Percentiles rank a stretch among this genome's conserved stretches.
Evolutionary conservation across 768 basidiomycete genomes (phyloP).

Genomic region (Boletus vinaceobasis): DNA sequence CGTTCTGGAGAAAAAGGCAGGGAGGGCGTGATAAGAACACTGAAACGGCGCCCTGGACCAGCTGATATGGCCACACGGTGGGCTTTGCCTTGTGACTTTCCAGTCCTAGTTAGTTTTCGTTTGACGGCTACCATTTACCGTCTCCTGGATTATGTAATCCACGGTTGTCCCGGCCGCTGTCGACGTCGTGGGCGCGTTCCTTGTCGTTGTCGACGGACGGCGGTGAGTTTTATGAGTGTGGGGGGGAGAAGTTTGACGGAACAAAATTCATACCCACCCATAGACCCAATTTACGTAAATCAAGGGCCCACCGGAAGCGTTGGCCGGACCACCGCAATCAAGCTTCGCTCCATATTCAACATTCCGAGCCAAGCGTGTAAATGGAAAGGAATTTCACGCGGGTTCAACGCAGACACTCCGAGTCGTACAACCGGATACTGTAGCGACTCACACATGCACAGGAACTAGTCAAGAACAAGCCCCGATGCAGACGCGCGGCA

Average conservation of each 20-base stretch:
- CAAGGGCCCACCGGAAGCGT: neutral
- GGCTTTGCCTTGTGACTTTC: slow-evolving; percentile 1
- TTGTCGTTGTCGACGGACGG: neutral
- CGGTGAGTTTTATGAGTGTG: neutral
- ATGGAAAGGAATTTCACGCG: neutral
- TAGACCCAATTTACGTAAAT: neutral
- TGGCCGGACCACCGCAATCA: no score
- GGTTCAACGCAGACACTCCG: neutral
- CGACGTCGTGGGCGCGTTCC: neutral
- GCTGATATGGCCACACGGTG: neutral
- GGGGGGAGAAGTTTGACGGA: neutral
- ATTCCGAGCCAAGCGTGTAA: no score
- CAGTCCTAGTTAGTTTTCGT: neutral
- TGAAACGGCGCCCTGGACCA: neutral
- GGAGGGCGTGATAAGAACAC: neutral
- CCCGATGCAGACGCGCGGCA: neutral
- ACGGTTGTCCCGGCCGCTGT: neutral
- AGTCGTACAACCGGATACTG: neutral
- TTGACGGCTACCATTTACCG: slow-evolving; percentile 4
- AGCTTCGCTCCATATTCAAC: neutral
- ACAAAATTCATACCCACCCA: neutral
- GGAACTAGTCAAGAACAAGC: neutral
- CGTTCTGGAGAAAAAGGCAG: neutral
- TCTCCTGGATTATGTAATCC: slow-evolving; percentile 11
- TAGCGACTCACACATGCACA: neutral